Percentiles rank a stretch among this genome's conserved stretches.
Conservation (phyloP, 768 basidiomycete species). For the Trametes punicea region DNA sequence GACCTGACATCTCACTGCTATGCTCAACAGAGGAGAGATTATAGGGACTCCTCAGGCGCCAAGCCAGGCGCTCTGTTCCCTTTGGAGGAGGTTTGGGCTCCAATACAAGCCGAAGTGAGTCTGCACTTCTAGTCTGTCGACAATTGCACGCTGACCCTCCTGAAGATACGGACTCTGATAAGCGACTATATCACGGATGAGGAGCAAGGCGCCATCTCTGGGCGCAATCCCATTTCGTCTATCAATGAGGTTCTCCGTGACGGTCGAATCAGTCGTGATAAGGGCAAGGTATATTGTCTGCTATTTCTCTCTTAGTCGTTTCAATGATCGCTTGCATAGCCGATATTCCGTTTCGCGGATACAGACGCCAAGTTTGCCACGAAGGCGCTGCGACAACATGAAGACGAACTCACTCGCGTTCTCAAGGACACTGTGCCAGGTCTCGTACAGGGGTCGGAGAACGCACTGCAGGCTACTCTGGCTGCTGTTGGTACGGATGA, state of each 20-base stretch:
- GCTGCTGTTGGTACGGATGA: conserved; percentile 68
- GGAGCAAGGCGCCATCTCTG: conserved; percentile 70
- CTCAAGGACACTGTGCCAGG: conserved; percentile 93
- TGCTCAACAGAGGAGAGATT: conserved; percentile 73
- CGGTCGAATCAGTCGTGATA: conserved; percentile 76
- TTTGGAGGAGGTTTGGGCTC: conserved; percentile 81
- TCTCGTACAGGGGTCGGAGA: conserved; percentile 73
- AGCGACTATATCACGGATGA: conserved; percentile 93
- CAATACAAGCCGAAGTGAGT: conserved; percentile 84
- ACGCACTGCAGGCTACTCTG: conserved; percentile 57
- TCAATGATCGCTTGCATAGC: conserved; percentile 39
- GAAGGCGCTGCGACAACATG: conserved; percentile 68
- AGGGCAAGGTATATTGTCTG: conserved; percentile 55
- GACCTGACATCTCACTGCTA: neutral
- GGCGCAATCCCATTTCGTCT: conserved; percentile 85
- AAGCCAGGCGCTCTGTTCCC: conserved; percentile 79
- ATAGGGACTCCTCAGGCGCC: conserved; percentile 79
- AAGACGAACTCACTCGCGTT: conserved; percentile 80
- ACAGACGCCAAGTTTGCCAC: conserved; percentile 73
- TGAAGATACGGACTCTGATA: conserved; percentile 77
- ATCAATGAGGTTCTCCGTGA: conserved; percentile 93
- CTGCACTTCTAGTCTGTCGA: neutral
- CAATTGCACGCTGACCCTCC: neutral
- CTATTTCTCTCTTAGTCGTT: neutral
- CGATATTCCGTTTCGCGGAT: conserved; percentile 88